Base-by-base conservation (phyloP, 2,329 filamentous ascomycete genomes). In the Sclerotinia spermophila region DNA sequence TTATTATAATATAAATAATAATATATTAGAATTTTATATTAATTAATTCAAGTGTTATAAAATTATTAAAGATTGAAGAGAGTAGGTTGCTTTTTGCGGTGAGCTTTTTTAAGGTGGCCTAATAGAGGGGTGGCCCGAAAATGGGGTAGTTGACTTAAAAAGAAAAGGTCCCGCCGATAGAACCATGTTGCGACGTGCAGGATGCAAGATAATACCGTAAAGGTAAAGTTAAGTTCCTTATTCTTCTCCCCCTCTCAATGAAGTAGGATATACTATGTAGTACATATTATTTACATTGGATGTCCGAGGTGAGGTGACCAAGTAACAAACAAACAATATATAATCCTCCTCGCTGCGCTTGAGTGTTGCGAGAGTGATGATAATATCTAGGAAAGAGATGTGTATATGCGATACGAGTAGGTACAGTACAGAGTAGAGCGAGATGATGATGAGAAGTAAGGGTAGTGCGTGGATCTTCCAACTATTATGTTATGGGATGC, bases 161-260 rank as follows among this genome's bases (percentile, higher is more conserved):
- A 60, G 7, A 40, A 30, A 45, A 24, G 56, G 51, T 56, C 64
- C 64, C 51, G 56, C 64, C 48, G 24, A 60, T 42, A 19, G 40
- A 68, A 60, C 40, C 55, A 60, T 68, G 30, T 44, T 60, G 40
- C 66, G 42, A 59, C 66, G 4, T 68, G 53, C 66, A 68, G 53
- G 66, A 68, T 59, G 66, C 42, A 62, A 62, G 56, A 60, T 40
- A 40, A 27, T 40, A 60, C 56, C 56, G 56, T 8, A 60, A 60
- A 40, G 35, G 56, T 38, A 60, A 60, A 38, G 35, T 27, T 10
- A 24, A 19, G 24, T 17, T 40, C 15, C 56, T 60, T 24, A 21
- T 38, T 38, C 55, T 60, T 30, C 59, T 62, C 11, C 59, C 19
- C 10, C 17, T 45, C n/a, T n/a, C n/a, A n/a, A n/a, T n/a, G n/a